Base-by-base conservation (phyloP, 192 early-diverging fungal genomes). In the Lobulomyces angularis region DNA sequence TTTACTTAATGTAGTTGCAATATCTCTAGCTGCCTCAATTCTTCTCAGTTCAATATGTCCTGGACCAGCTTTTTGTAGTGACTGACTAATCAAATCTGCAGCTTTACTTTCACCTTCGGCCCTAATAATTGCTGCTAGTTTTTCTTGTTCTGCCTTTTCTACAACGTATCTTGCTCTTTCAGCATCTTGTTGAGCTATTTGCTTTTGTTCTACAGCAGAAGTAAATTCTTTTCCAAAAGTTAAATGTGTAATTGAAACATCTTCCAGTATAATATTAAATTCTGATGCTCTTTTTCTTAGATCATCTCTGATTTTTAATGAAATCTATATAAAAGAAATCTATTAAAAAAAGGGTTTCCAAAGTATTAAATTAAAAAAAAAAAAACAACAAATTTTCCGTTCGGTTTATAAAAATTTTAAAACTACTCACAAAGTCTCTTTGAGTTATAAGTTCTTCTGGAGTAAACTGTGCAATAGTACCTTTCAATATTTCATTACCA, bases 141-240 rank as follows among this genome's bases (percentile, higher is more conserved):
- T 96, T 59, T 98, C 95, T 65, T 95, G 91, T 67, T 98, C 88
- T 17, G 95, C 95, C 67, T 84, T 86, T 57, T 98, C 95, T 21
- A 98, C 95, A 37, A 96, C 76, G 68, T 95, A 98, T 52, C 84
- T 82, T 27, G 95, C 95, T 41, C 95, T 85, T 64, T 98, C 95
- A 34, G 95, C 95, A 59, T 96, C 95, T 69, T 98, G 95, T 54
- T 98, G 92, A 30, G 95, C 67, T 53, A 40, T 6, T 57, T 91
- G 86, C 73, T 95, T 94, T 56, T 90, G 84, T 63, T 95, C 93
- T 43, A 98, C 94, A 33, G 94, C 94, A 43, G 88, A 82, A 41
- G 94, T 98, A 53, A 98, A 98, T 53, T 98, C 94, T 45, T 84
- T 88, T 65, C 94, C 89, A 62, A 98, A 98, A 6, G 88, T 94